These are phyloP conservation scores for Cucurbita ficifolia DNA, from an alignment of 306 rosid genomes.

Conservation along the genomic window DNA sequence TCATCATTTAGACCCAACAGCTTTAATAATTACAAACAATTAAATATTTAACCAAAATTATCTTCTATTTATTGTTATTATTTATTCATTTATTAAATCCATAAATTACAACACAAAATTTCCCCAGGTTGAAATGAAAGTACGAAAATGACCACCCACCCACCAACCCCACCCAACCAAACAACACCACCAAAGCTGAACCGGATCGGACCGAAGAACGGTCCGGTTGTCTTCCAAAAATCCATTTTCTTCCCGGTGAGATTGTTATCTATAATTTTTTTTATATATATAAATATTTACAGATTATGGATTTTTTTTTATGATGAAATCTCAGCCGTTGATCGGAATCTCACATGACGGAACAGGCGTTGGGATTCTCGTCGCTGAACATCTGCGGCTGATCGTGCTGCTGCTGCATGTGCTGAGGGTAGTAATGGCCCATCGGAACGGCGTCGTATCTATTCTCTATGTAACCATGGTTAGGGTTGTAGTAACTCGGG, in stretches of 20 bases:
- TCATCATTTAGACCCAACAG: neutral
- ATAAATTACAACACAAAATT: constrained; percentile 4
- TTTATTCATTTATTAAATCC: neutral
- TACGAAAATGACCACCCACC: neutral
- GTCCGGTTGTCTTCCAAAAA: neutral
- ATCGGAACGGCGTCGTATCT: constrained; percentile 14
- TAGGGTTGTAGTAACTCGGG: constrained; percentile 13
- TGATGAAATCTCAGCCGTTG: neutral
- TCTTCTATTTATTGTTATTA: neutral
- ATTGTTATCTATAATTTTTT: neutral
- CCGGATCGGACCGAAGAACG: neutral
- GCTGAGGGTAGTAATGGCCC: neutral
- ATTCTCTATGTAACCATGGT: neutral
- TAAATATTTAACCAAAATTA: neutral
- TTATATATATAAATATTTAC: neutral
- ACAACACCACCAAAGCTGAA: neutral
- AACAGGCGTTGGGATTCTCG: constrained; percentile 66
- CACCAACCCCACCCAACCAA: neutral
- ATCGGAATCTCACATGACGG: constrained; percentile 28
- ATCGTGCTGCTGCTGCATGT: neutral
- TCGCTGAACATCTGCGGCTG: constrained; percentile 36
- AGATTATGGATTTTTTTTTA: neutral
- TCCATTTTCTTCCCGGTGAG: neutral
- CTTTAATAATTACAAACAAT: neutral
- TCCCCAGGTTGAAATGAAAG: neutral